Base-by-base conservation (phyloP, 2,329 filamentous ascomycete genomes). In the Magnaporthiopsis poae region DNA sequence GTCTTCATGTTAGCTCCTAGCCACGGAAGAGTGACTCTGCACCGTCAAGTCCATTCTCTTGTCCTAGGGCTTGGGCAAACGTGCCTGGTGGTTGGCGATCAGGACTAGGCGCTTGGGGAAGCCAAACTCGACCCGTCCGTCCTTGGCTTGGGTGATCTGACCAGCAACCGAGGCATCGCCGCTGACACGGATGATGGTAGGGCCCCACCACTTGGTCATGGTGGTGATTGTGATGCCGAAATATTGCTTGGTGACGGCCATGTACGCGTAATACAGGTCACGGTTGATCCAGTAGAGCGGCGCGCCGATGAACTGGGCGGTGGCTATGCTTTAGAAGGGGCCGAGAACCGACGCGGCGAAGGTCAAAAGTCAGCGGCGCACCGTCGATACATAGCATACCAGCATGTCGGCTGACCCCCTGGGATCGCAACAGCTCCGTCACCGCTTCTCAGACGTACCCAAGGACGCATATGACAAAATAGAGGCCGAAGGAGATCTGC, bases 161-260 rank as follows among this genome's bases (percentile, higher is more conserved):
- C 87, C 89, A 9, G 87, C 84, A 69, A 96, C 90, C 35, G 89
- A 91, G 65, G 85, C 86, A 77, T 96, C 91, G 60, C 92, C 92
- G 74, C 91, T 95, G 72, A 96, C 89, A 66, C 90, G 84, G 66
- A 96, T 88, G 5, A 87, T 84, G 0, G 91, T 95, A 3, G 91
- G 90, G n/a, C 90, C 89, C 89, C 91, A 96, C 81, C 90, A 90
- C 73, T 94, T 87, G 18, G 91, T 96, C 80, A 94, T 87, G 61
- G 88, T 89, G 27, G 89, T 92, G 69, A 89, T 87, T 61, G 92
- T 79, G 21, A 96, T 83, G 56, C 90, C 90, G 75, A 96, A 96
- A 1, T 86, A 90, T 73, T 91, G 86, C 77, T 96, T 96, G 13
- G 91, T 95, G 75, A 92, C 84, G 60, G 91, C 87, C 86, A 96